These are phyloP conservation scores for Jackrogersella minutella DNA, from an alignment of 495 filamentous ascomycete species.

Conservation along the genomic window DNA sequence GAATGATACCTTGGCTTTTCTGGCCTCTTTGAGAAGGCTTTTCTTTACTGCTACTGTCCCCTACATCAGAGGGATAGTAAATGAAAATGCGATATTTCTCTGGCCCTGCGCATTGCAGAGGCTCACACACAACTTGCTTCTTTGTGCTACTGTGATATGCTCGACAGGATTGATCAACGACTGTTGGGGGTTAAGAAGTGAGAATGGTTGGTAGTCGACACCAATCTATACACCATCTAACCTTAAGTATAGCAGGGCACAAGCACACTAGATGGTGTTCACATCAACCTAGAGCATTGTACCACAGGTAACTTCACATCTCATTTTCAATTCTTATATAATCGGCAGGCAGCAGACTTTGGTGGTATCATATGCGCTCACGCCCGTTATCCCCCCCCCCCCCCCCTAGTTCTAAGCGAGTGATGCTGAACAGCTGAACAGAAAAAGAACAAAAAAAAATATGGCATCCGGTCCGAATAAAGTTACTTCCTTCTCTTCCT, in stretches of 20 bases:
- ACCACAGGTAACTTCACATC: not conserved
- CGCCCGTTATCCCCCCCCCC: not conserved
- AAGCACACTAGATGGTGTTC: not conserved
- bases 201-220: no score
- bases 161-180: not conserved
- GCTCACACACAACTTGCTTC: not conserved
- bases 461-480: no score
- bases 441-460: no score
- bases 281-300: not conserved
- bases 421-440: no score
- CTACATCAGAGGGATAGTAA: not conserved
- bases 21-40: not conserved
- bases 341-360: not conserved
- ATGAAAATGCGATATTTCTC: not conserved
- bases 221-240: not conserved
- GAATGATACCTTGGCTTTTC: no score
- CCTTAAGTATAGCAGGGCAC: not conserved
- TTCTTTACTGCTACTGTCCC: not conserved
- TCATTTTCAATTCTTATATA: not conserved
- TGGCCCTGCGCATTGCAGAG: not conserved
- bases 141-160: not conserved
- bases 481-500: not conserved
- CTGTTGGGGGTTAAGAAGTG: no score
- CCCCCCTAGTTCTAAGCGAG: constrained; percentile 1
- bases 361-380: constrained; percentile 16